Evolutionary conservation across 345 rosid species (phyloP).

Genomic region (Ailanthus altissimus): DNA sequence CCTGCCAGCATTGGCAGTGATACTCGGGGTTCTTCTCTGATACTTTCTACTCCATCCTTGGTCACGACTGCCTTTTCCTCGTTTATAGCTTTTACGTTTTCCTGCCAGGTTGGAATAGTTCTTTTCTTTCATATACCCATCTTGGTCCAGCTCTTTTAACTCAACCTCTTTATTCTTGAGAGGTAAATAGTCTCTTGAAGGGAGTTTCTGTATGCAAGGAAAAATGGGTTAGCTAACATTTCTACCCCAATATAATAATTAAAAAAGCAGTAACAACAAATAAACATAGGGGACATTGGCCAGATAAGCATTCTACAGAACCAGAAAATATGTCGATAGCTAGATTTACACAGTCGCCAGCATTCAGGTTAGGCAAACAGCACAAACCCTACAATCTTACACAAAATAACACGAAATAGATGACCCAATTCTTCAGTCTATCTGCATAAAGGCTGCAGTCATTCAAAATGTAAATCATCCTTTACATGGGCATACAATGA

Average conservation of each 20-base stretch:
- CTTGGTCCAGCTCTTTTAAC: conserved; percentile 43
- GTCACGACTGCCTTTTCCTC: conserved; percentile 56
- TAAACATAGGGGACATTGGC: background rate
- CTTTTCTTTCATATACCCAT: conserved; percentile 35
- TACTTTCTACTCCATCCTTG: conserved; percentile 54
- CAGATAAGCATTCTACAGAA: background rate
- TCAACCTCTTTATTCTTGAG: conserved; percentile 52
- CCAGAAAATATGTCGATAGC: background rate
- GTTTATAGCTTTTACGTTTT: conserved; percentile 51
- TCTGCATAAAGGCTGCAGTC: background rate
- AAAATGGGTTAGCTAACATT: background rate
- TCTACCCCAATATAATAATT: background rate
- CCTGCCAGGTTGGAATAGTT: conserved; percentile 37
- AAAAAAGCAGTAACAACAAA: background rate
- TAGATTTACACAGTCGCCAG: background rate
- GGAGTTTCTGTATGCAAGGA: conserved; percentile 48
- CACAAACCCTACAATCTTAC: background rate
- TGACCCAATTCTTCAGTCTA: background rate
- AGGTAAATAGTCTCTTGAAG: conserved; percentile 39
- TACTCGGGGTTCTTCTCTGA: conserved; percentile 49
- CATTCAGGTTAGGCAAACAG: background rate
- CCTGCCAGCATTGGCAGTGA: conserved; percentile 39
- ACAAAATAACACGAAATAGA: background rate
- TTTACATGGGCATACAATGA: background rate
- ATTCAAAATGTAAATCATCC: background rate